Percentiles rank a stretch among this genome's conserved stretches.
Evolutionary conservation across 441 rosid genomes (phyloP).

Genomic region (Populus hybrid): DNA sequence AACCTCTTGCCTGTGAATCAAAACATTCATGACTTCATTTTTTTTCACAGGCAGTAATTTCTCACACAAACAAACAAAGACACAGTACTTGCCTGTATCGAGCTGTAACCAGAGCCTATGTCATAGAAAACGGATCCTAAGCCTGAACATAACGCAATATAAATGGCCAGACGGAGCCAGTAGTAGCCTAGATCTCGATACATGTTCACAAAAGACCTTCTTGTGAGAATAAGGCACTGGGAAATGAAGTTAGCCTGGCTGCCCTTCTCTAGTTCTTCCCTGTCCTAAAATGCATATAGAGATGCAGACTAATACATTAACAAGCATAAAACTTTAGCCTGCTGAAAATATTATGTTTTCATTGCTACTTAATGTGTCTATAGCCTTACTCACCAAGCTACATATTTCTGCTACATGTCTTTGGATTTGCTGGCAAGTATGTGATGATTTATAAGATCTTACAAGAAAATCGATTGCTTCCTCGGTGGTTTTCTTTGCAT

Average conservation of each 20-base stretch:
- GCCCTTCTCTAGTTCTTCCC: conserved; percentile 23
- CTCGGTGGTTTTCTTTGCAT: conserved; percentile 23
- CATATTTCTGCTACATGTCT: conserved; percentile 20
- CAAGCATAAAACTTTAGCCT: background rate
- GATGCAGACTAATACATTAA: background rate
- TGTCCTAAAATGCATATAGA: conserved; percentile 6
- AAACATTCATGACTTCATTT: background rate
- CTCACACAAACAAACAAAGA: background rate
- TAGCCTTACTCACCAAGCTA: conserved; percentile 26
- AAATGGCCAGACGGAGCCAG: conserved; percentile 53
- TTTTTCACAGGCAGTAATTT: background rate
- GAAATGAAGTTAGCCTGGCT: conserved; percentile 39
- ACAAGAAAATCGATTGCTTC: conserved; percentile 34
- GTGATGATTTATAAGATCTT: conserved; percentile 35
- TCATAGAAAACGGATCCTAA: conserved; percentile 40
- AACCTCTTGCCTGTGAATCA: conserved; percentile 42
- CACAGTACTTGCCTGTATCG: conserved; percentile 34
- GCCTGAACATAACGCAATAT: conserved; percentile 34
- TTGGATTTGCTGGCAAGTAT: conserved; percentile 23
- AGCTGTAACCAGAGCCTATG: conserved; percentile 33
- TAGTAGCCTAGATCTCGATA: conserved; percentile 62
- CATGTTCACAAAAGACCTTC: conserved; percentile 58
- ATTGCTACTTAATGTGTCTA: background rate
- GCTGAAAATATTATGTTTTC: background rate
- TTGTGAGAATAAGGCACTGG: conserved; percentile 42